Base-by-base conservation (phyloP, 1,284 basidiomycete species). In the Ceratobasidium sp. region DNA sequence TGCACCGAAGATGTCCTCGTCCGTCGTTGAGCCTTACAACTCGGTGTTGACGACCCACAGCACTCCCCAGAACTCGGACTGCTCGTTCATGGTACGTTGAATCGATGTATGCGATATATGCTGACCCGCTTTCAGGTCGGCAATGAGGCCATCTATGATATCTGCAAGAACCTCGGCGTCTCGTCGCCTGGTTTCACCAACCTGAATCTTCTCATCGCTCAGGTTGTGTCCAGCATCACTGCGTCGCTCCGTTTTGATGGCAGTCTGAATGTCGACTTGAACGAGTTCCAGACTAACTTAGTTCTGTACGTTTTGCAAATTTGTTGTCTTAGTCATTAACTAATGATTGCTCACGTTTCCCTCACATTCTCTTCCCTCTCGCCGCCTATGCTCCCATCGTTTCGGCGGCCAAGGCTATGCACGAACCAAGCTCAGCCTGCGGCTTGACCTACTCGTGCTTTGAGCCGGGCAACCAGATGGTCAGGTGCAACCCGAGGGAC, bases 391-490 rank as follows among this genome's bases (percentile, higher is more conserved):
- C 97, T 0, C 98, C 97, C 70, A 93, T 99, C 83, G 90, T 99
- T 83, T 97, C 96, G 44, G 88, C 89, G 71, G 80, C 93, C 79
- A 94, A 93, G 86, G 94, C 96, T 35, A 91, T 91, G 83, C 97
- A 99, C 85, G 97, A 99, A 86, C 95, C 96, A 87, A 99, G 99
- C 89, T 96, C 95, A 35, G 97, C 99, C 48, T 91, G 95, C 64
- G 97, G 99, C 85, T 98, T 99, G 96, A 99, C 97, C 81, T 96
- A 95, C 88, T 93, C 96, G 78, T 98, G 96, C 88, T 99, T 99
- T 87, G 97, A 99, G 89, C 90, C 91, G 81, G 96, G 96, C 81
- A 98, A 97, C 88, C 97, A 99, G 88, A 97, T 99, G 97, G 97
- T 89, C 82, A 97, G 97, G 89, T 97, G 96, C 84, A 96, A 98